phyloP scores from a whole-genome alignment of 139 green algal species.

The Tetraselmis striata region DNA sequence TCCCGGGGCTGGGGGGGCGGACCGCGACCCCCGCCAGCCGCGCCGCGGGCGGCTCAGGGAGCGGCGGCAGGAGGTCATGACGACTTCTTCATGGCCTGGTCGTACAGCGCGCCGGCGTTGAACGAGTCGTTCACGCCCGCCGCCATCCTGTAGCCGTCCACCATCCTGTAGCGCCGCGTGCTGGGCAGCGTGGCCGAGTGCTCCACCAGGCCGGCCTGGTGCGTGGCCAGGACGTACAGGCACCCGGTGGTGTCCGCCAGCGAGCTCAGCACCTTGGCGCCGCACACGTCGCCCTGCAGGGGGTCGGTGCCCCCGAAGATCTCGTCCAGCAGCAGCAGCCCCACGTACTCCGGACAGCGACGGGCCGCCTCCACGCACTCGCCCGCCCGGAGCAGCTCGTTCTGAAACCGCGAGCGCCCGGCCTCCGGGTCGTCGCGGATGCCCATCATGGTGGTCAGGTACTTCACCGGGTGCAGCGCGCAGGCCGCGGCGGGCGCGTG shows the following conservation, averaged over 20 bases:
- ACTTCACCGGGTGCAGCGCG: background rate
- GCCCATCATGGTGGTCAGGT: conserved; percentile 10
- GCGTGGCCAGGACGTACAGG: background rate
- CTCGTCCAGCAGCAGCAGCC: conserved; percentile 17
- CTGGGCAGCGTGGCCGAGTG: background rate
- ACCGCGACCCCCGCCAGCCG: background rate
- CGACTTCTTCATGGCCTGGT: no score
- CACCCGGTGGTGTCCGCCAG: background rate
- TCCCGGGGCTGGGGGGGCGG: background rate
- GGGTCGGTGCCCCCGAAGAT: conserved; percentile 24
- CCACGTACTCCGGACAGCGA: background rate
- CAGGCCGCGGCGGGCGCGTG: background rate
- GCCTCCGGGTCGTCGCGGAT: conserved; percentile 2
- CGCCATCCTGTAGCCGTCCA: background rate
- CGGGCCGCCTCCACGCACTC: background rate
- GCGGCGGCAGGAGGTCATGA: background rate
- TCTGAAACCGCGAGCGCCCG: conserved; percentile 10
- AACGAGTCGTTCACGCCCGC: background rate
- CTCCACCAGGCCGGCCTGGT: background rate
- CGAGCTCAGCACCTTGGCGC: background rate
- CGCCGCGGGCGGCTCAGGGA: background rate
- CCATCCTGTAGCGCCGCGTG: background rate
- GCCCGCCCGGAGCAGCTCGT: conserved; percentile 8
- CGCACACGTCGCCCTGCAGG: conserved; percentile 7
- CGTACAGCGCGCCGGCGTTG: background rate